Evolutionary conservation across 73 alveolate species (phyloP).

Genomic region (Blepharisma stoltei): DNA sequence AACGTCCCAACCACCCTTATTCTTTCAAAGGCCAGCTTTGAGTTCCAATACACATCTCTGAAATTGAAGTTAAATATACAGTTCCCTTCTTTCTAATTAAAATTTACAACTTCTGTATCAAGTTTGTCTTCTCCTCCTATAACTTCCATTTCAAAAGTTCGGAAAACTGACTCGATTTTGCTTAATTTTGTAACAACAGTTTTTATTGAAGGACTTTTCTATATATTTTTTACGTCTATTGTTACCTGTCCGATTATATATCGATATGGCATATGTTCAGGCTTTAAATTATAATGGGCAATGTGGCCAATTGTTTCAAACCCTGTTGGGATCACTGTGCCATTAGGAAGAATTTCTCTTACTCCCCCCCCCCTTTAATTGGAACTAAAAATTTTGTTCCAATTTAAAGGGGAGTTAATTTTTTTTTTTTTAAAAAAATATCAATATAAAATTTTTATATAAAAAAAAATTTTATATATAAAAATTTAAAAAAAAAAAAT

Average conservation of each 20-base stretch:
- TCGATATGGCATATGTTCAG: conserved; percentile 78
- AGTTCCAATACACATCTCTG: conserved; percentile 97
- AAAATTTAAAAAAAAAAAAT: too few species aligned
- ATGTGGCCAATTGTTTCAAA: conserved; percentile 96
- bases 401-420: too few species aligned
- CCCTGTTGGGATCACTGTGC: conserved; percentile 87
- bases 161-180: conserved; percentile 82
- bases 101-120: conserved; percentile 30
- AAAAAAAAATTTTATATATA: too few species aligned
- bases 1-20: conserved; percentile 76
- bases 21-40: conserved; percentile 93
- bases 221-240: conserved; percentile 43
- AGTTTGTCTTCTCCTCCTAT: conserved; percentile 92
- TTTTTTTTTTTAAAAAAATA: too few species aligned
- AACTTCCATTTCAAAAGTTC: conserved; percentile 96
- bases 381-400: too few species aligned
- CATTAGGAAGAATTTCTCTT: conserved; percentile 49
- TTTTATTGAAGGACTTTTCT: conserved; percentile 72
- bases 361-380: too few species aligned
- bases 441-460: too few species aligned
- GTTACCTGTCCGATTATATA: conserved; percentile 90
- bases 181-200: conserved; percentile 96
- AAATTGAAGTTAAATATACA: conserved; percentile 85
- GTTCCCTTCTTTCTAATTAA: conserved; percentile 75
- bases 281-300: conserved; percentile 92